Percentiles rank a stretch among this genome's conserved stretches.
Conservation (phyloP, 495 filamentous ascomycete genomes). For the Mycothermus thermophilus region DNA sequence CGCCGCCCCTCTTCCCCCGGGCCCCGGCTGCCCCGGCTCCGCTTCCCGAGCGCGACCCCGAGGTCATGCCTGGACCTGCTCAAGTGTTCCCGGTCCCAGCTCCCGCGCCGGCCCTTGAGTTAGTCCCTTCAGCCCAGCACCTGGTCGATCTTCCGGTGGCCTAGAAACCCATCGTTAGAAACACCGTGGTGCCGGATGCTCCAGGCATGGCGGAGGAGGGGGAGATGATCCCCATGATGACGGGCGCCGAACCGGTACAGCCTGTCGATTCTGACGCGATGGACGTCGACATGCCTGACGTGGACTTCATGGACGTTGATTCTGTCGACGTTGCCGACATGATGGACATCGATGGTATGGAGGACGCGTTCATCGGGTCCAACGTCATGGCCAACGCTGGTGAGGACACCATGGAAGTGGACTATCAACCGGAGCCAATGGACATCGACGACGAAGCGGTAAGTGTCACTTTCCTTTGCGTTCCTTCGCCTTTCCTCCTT, state of each 20-base stretch:
- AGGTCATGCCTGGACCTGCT: not conserved
- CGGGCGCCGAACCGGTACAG: too few species aligned
- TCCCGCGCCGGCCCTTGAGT: conserved; percentile 2
- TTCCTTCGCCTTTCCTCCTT: not conserved
- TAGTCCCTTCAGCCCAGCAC: not conserved
- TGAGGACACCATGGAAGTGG: too few species aligned
- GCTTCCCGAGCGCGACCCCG: not conserved
- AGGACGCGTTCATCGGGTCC: not conserved
- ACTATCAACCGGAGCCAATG: too few species aligned
- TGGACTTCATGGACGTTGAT: not conserved
- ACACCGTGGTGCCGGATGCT: not conserved
- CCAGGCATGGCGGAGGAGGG: not conserved
- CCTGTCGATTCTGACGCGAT: not conserved
- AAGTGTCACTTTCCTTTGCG: too few species aligned
- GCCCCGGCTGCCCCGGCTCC: not conserved
- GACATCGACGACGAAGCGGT: too few species aligned
- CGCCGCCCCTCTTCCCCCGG: too few species aligned
- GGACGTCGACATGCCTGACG: not conserved
- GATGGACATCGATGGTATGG: not conserved
- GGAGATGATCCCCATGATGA: too few species aligned
- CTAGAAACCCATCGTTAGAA: not conserved
- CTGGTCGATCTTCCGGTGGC: not conserved
- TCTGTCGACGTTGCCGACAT: not conserved
- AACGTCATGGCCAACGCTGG: not conserved
- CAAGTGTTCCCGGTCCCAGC: not conserved